Evolutionary conservation across 352 stramenopile genomes (phyloP).

Genomic region (Phytopythium boreale): DNA sequence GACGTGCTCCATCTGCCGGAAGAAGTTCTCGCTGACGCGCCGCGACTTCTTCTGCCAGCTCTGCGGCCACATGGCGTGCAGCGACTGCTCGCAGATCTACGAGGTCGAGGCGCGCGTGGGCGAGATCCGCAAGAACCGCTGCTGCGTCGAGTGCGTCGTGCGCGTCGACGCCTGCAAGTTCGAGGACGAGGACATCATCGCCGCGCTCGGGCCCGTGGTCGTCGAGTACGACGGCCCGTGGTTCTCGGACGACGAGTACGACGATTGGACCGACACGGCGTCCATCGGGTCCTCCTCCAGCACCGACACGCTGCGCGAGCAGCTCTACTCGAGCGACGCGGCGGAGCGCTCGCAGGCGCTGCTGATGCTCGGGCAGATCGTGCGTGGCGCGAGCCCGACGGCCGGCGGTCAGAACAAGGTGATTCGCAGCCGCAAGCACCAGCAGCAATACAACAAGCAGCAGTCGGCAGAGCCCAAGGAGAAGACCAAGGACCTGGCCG

Average conservation of each 20-base stretch:
- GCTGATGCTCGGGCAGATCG: slow-evolving; percentile 29
- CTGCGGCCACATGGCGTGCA: slow-evolving; percentile 49
- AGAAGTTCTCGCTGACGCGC: slow-evolving; percentile 45
- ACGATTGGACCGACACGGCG: slow-evolving; percentile 20
- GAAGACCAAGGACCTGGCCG: slow-evolving; percentile 16
- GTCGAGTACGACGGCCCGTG: slow-evolving; percentile 30
- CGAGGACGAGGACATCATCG: slow-evolving; percentile 55
- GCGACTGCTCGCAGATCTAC: slow-evolving; percentile 51
- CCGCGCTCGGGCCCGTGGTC: slow-evolving; percentile 42
- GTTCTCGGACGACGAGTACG: slow-evolving; percentile 25
- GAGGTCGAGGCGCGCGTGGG: slow-evolving; percentile 49
- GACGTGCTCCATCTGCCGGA: slow-evolving; percentile 35
- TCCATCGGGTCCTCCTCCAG: slow-evolving; percentile 17
- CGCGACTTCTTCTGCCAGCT: slow-evolving; percentile 52
- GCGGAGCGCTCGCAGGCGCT: slow-evolving; percentile 28
- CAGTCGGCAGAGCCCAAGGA: background rate
- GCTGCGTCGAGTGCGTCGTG: slow-evolving; percentile 52
- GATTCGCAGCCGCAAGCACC: slow-evolving; percentile 13
- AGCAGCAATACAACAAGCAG: slow-evolving; percentile 5
- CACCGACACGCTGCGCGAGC: slow-evolving; percentile 17
- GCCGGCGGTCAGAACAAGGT: slow-evolving; percentile 3
- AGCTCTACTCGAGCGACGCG: slow-evolving; percentile 33
- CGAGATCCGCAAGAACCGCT: slow-evolving; percentile 40
- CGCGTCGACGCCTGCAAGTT: slow-evolving; percentile 57
- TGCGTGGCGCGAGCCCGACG: slow-evolving; percentile 7